Conservation (phyloP, 2,329 filamentous ascomycete species). For the Neofusicoccum kwambonambiense region DNA sequence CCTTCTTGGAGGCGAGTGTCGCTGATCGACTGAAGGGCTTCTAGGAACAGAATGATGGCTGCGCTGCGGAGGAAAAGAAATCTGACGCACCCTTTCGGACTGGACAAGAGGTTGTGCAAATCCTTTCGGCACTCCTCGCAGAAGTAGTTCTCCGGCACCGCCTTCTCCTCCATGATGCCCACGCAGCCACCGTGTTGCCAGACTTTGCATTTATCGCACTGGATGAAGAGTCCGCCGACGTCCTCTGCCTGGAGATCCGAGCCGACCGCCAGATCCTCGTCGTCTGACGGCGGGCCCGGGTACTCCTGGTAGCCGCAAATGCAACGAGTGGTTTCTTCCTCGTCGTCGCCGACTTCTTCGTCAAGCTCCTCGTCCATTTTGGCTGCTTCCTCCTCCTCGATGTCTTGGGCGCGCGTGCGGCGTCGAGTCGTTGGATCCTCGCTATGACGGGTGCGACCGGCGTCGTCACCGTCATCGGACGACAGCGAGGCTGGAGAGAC, state of each 20-base stretch:
- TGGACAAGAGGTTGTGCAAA: constrained; percentile 78
- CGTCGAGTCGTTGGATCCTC: constrained; percentile 72
- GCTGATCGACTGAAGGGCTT: not conserved
- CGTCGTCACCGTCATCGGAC: constrained; percentile 64
- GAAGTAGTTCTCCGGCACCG: constrained; percentile 88
- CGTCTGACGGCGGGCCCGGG: constrained; percentile 68
- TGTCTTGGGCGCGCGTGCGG: constrained; percentile 73
- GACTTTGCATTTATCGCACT: constrained; percentile 94
- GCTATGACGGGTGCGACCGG: constrained; percentile 49
- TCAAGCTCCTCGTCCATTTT: constrained; percentile 56
- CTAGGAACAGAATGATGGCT: not conserved
- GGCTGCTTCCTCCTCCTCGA: constrained; percentile 49
- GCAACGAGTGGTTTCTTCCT: constrained; percentile 93
- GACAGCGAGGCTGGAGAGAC: constrained; percentile 71
- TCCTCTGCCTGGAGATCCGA: constrained; percentile 62
- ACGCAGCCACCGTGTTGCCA: constrained; percentile 99
- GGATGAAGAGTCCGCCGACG: constrained; percentile 91
- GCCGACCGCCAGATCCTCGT: constrained; percentile 53
- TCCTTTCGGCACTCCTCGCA: constrained; percentile 94
- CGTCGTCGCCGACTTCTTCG: constrained; percentile 60
- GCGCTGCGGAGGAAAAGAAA: not conserved
- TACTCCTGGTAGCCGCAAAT: constrained; percentile 95
- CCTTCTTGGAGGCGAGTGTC: not conserved
- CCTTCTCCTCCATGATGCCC: constrained; percentile 90
- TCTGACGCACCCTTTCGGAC: constrained; percentile 75